Percentiles rank a stretch among this genome's conserved stretches.
phyloP scores from a whole-genome alignment of 108 stramenopile species.

The Nitzschia sp. region DNA sequence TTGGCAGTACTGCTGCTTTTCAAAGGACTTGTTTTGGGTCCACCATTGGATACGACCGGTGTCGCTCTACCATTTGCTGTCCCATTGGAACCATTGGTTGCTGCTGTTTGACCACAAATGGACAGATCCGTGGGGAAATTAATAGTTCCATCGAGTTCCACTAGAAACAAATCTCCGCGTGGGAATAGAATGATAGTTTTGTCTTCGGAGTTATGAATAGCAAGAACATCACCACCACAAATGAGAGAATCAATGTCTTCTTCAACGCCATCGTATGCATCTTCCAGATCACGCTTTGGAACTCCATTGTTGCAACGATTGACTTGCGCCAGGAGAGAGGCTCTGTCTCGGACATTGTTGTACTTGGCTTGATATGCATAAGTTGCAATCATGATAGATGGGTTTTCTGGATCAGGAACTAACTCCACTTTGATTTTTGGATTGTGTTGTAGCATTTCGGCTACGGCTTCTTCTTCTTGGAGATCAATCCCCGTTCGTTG shows the following conservation, averaged over 20 bases:
- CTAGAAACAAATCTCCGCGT: conserved; percentile 75
- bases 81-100: not conserved
- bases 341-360: conserved; percentile 55
- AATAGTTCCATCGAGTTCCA: conserved; percentile 81
- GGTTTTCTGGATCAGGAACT: conserved; percentile 85
- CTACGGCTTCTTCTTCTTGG: conserved; percentile 54
- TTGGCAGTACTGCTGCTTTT: not conserved
- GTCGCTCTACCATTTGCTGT: not conserved
- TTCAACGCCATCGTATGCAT: conserved; percentile 77
- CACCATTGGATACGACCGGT: not conserved
- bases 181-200: conserved; percentile 77
- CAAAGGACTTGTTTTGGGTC: not conserved
- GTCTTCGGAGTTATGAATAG: conserved; percentile 70
- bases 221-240: conserved; percentile 72
- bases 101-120: not conserved
- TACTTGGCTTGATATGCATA: conserved; percentile 84
- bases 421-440: conserved; percentile 74
- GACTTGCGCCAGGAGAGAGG: conserved; percentile 72
- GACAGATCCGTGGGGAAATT: conserved; percentile 19
- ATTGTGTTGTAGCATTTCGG: conserved; percentile 59
- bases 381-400: conserved; percentile 53
- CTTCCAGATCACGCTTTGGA: conserved; percentile 52
- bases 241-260: conserved; percentile 64
- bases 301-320: conserved; percentile 80
- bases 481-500: conserved; percentile 73